These are phyloP conservation scores for Alternaria postmessia DNA, from an alignment of 2,329 filamentous ascomycete species.

Conservation along the genomic window DNA sequence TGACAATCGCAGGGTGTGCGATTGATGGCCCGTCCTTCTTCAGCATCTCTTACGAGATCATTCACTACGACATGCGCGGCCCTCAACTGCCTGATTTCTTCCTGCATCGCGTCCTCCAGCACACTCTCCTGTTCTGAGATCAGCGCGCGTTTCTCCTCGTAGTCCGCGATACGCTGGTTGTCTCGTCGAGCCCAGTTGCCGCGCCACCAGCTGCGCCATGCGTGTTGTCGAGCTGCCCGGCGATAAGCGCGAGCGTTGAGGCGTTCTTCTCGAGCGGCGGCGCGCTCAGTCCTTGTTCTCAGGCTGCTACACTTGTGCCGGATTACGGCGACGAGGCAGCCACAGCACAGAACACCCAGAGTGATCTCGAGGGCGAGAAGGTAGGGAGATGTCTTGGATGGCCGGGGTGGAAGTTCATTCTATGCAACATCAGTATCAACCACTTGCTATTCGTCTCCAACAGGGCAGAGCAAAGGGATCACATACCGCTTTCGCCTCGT, in stretches of 20 bases:
- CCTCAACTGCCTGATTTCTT: constrained; percentile 60
- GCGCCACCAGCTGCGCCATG: constrained; percentile 61
- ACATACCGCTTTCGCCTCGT: constrained; percentile 21
- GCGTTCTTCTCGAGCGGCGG: constrained; percentile 63
- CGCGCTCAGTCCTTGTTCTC: constrained; percentile 61
- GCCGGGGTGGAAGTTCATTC: constrained; percentile 32
- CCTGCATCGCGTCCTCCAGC: constrained; percentile 55
- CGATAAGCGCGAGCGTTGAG: constrained; percentile 61
- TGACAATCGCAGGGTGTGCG: constrained; percentile 28
- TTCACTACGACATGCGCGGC: constrained; percentile 63
- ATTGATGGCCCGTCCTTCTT: constrained; percentile 41
- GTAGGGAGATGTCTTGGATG: constrained; percentile 39
- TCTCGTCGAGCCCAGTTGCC: constrained; percentile 43
- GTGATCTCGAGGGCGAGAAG: constrained; percentile 56
- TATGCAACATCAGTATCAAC: neutral
- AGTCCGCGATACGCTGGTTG: constrained; percentile 49
- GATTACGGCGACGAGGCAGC: constrained; percentile 55
- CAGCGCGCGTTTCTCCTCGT: constrained; percentile 62
- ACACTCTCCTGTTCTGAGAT: constrained; percentile 57
- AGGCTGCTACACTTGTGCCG: constrained; percentile 59
- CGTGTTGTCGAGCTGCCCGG: constrained; percentile 61
- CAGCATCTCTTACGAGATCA: constrained; percentile 54
- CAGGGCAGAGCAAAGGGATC: neutral
- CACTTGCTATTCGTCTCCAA: neutral
- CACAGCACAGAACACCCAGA: constrained; percentile 54